Conservation (phyloP, 495 filamentous ascomycete genomes). For the Hypoxylon trugodes region DNA sequence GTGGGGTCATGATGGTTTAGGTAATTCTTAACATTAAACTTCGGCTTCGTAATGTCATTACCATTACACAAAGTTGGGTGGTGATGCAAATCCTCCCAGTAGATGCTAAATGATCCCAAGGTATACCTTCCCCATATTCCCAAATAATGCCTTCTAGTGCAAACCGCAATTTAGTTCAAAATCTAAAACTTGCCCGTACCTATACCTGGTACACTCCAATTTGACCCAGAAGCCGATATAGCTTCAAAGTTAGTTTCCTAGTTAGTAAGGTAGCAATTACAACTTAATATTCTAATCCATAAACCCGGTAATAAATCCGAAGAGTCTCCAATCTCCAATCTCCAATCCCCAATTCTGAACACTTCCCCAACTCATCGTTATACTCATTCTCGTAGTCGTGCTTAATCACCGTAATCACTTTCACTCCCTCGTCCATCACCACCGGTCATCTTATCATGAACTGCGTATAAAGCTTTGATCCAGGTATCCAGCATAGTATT, state of each 20-base stretch:
- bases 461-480: constrained; percentile 51
- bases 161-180: not conserved
- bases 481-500: constrained; percentile 54
- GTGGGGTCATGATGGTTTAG: not conserved
- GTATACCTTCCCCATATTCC: not conserved
- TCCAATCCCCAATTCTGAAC: too few relatives aligned
- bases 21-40: not conserved
- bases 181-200: not conserved
- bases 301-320: too few relatives aligned
- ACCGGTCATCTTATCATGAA: constrained; percentile 50
- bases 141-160: not conserved
- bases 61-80: constrained; percentile 7
- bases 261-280: too few relatives aligned
- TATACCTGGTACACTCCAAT: too few relatives aligned
- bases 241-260: too few relatives aligned
- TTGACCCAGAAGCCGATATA: too few relatives aligned
- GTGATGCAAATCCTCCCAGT: not conserved
- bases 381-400: not conserved
- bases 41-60: constrained; percentile 16
- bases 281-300: too few relatives aligned
- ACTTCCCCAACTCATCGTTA: too few relatives aligned
- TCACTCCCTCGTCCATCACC: constrained; percentile 40
- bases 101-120: not conserved
- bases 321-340: too few relatives aligned
- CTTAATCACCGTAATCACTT: constrained; percentile 43